Evolutionary conservation across 768 basidiomycete species (phyloP).

Genomic region (Phlebiopsis flavidoalba): DNA sequence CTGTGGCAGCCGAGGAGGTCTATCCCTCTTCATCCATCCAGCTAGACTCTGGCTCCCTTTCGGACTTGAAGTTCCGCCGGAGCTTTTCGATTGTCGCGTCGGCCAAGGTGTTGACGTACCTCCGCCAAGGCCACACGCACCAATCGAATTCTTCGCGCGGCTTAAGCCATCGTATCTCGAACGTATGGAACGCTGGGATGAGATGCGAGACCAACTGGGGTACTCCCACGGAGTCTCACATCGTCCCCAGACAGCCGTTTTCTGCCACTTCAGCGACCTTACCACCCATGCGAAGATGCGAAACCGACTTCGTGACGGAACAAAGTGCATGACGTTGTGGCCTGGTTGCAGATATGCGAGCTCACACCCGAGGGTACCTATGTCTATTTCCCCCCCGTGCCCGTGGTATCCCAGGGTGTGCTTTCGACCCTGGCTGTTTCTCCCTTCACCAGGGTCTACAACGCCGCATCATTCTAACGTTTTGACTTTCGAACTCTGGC

Average conservation of each 20-base stretch:
- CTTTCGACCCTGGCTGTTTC: constrained; percentile 85
- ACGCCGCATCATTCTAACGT: constrained; percentile 66
- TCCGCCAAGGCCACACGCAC: constrained; percentile 70
- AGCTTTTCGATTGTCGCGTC: constrained; percentile 76
- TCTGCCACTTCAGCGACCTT: constrained; percentile 34
- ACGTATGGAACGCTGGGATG: constrained; percentile 90
- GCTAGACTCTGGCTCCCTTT: constrained; percentile 62
- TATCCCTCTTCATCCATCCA: constrained; percentile 74
- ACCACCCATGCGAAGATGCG: constrained; percentile 86
- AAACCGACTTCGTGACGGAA: constrained; percentile 85
- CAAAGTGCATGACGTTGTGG: constrained; percentile 90
- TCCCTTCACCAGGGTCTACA: constrained; percentile 92
- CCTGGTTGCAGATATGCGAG: constrained; percentile 83
- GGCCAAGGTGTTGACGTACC: constrained; percentile 63
- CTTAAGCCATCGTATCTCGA: constrained; percentile 80
- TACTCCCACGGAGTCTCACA: constrained; percentile 29
- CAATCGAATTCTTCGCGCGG: constrained; percentile 87
- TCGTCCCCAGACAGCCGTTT: constrained; percentile 30
- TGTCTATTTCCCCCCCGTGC: constrained; percentile 62
- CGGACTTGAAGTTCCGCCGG: constrained; percentile 79
- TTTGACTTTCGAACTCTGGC: constrained; percentile 89
- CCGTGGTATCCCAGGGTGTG: constrained; percentile 68
- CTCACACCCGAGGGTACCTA: constrained; percentile 83
- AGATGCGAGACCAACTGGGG: constrained; percentile 77
- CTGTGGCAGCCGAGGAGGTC: constrained; percentile 69